phyloP scores from a whole-genome alignment of 345 rosid species.

The Eucalyptus brandiana region DNA sequence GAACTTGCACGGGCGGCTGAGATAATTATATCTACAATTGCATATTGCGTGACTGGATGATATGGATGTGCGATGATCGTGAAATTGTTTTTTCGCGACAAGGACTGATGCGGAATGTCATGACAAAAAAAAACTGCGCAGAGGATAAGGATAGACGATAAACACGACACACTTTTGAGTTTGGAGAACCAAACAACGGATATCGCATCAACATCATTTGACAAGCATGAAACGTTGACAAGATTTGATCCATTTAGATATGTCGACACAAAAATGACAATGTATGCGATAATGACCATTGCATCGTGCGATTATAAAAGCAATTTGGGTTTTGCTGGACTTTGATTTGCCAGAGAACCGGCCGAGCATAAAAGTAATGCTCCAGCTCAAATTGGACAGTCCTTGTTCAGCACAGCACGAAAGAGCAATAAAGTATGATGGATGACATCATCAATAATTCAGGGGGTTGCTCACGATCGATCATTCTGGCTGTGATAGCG shows the following conservation, averaged over 20 bases:
- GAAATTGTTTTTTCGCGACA: not conserved
- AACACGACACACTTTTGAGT: not conserved
- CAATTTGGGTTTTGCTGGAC: not conserved
- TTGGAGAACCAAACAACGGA: not conserved
- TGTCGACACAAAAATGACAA: not conserved
- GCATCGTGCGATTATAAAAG: not conserved
- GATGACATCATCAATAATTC: not conserved
- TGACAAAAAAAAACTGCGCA: not conserved
- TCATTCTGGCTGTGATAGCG: not conserved
- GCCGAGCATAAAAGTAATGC: not conserved
- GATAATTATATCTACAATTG: not conserved
- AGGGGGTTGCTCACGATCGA: not conserved
- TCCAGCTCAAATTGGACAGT: not conserved
- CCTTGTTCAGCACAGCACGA: not conserved
- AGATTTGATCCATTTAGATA: not conserved
- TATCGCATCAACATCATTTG: not conserved
- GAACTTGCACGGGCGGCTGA: not conserved
- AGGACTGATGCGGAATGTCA: not conserved
- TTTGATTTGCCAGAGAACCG: not conserved
- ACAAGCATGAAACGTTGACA: not conserved
- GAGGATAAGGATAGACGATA: not conserved
- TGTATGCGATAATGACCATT: not conserved
- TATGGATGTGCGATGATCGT: not conserved
- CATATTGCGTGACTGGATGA: not conserved
- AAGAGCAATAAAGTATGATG: not conserved